phyloP scores from a whole-genome alignment of 179 eudicot genomes.

The Silene noctiflora region DNA sequence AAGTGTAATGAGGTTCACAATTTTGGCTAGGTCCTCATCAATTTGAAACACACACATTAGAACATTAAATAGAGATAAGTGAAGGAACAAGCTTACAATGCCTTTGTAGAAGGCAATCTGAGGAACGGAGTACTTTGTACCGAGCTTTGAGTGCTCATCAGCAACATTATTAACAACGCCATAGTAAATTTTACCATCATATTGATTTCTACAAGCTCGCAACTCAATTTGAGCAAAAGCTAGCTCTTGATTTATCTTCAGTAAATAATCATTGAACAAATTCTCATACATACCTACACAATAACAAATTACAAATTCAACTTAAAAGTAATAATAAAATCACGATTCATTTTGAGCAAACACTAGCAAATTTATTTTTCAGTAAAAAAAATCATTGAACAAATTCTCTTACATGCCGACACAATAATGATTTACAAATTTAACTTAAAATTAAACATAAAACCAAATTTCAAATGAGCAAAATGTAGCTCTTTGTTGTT shows the following conservation, averaged over 20 bases:
- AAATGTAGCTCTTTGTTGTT: slow-evolving; percentile 42
- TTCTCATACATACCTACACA: slow-evolving; percentile 44
- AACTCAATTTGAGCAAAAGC: slow-evolving; percentile 76
- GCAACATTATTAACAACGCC: slow-evolving; percentile 86
- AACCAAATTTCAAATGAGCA: slow-evolving; percentile 70
- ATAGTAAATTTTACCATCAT: slow-evolving; percentile 67
- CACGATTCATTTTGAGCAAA: slow-evolving; percentile 41
- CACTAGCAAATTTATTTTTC: slow-evolving; percentile 47
- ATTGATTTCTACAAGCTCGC: slow-evolving; percentile 85
- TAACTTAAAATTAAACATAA: no score
- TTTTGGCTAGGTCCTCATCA: no score
- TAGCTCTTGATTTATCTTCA: slow-evolving; percentile 67
- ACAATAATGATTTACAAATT: no score
- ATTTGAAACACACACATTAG: not conserved
- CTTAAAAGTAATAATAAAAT: not conserved
- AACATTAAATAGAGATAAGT: not conserved
- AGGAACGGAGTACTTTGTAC: slow-evolving; percentile 70
- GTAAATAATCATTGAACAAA: slow-evolving; percentile 61
- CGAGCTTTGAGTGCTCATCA: slow-evolving; percentile 90
- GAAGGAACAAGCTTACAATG: slow-evolving; percentile 57
- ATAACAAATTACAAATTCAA: not conserved
- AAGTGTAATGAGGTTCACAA: no score
- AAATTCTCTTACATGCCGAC: no score
- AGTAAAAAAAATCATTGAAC: slow-evolving; percentile 60
- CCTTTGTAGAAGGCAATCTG: slow-evolving; percentile 91